Conservation (phyloP, 164 flowering plant genomes). For the Vitis labrusca region DNA sequence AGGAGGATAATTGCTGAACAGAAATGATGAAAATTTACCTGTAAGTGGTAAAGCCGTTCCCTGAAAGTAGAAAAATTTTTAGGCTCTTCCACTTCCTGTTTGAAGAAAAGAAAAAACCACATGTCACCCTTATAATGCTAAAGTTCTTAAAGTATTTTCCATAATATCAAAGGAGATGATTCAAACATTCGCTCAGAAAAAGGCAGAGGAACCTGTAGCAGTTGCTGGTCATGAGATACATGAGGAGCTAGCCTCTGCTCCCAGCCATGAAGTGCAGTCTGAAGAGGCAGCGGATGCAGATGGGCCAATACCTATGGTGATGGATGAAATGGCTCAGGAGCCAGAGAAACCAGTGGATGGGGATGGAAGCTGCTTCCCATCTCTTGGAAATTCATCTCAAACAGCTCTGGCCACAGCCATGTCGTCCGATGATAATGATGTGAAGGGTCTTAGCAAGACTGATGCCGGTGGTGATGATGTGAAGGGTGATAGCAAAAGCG, state of each 20-base stretch:
- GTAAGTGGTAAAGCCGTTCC: constrained; percentile 77
- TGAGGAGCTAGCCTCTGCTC: constrained; percentile 1
- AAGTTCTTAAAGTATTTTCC: too few species aligned
- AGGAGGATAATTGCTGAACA: constrained; percentile 3
- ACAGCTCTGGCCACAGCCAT: too few species aligned
- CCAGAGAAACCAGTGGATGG: neutral
- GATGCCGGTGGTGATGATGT: neutral
- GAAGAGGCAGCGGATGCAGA: neutral
- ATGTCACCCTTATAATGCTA: neutral
- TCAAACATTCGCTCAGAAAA: constrained; percentile 4
- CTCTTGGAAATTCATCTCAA: too few species aligned
- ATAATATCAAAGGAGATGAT: neutral
- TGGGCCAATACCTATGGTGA: neutral
- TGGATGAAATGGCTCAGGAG: neutral
- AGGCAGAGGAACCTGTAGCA: constrained; percentile 4
- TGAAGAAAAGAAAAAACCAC: constrained; percentile 4
- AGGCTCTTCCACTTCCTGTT: constrained; percentile 63
- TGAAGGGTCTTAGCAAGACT: neutral
- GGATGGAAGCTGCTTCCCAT: neutral
- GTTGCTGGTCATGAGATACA: neutral
- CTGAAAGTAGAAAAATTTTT: constrained; percentile 66
- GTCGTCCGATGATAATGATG: neutral
- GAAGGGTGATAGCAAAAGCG: neutral
- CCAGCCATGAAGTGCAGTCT: neutral
- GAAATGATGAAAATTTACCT: constrained; percentile 40